Conservation (phyloP, 331 rosid species). For the Quercus phellos region DNA sequence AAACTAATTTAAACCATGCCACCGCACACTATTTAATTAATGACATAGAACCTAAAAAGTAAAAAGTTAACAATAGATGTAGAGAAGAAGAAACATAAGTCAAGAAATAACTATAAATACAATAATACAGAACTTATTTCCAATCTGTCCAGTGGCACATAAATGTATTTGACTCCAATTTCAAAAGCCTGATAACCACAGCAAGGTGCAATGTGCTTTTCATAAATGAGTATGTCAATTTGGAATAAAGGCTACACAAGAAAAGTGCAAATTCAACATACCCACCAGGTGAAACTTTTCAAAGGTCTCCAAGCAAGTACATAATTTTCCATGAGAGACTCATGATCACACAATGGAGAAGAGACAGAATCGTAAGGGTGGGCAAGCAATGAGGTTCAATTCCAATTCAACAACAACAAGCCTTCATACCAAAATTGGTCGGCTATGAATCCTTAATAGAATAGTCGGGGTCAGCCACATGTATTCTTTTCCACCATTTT, state of each 20-base stretch:
- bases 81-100: background rate
- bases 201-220: background rate
- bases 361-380: background rate
- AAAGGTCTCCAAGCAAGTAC: background rate
- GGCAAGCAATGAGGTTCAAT: background rate
- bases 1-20: background rate
- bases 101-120: no score
- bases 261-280: background rate
- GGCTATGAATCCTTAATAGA: no score
- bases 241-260: background rate
- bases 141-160: background rate
- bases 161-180: background rate
- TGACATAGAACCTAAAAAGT: background rate
- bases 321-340: background rate
- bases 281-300: background rate
- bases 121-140: no score
- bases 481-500: no score
- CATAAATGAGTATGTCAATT: background rate
- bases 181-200: background rate
- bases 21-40: background rate
- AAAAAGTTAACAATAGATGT: background rate
- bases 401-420: no score
- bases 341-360: background rate
- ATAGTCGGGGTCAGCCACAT: no score
- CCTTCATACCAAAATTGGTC: no score